These are phyloP conservation scores for Phytophthora pinifolia DNA, from an alignment of 352 stramenopile species.

Conservation along the genomic window DNA sequence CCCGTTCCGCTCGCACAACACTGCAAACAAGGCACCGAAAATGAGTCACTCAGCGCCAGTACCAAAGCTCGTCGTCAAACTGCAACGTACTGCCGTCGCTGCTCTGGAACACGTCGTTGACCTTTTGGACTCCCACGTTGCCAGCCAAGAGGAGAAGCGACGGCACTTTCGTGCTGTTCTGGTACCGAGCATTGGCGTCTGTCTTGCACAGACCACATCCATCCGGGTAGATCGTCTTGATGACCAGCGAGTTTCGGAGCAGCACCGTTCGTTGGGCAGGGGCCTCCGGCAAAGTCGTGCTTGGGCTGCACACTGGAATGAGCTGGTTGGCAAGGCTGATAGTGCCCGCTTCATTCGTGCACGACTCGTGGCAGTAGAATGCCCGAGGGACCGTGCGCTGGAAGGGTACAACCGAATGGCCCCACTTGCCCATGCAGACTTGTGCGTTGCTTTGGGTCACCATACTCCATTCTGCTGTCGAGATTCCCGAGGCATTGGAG, in stretches of 20 bases:
- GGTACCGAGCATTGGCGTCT: conserved; percentile 42
- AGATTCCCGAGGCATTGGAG: conserved; percentile 67
- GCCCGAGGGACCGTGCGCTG: conserved; percentile 42
- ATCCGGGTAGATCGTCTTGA: conserved; percentile 67
- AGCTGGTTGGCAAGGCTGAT: conserved; percentile 57
- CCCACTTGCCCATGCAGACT: conserved; percentile 77
- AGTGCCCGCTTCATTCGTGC: conserved; percentile 41
- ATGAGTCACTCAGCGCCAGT: conserved; percentile 1
- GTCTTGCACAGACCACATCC: conserved; percentile 63
- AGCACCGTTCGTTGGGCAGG: conserved; percentile 44
- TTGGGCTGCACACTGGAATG: conserved; percentile 60
- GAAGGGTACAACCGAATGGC: conserved; percentile 61
- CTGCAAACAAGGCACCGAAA: conserved; percentile 28
- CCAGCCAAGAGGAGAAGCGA: conserved; percentile 66
- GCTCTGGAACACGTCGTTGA: conserved; percentile 73
- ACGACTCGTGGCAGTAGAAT: conserved; percentile 63
- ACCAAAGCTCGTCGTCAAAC: not conserved
- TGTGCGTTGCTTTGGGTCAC: conserved; percentile 40
- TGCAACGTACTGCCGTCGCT: conserved; percentile 59
- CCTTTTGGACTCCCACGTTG: conserved; percentile 70
- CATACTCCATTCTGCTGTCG: conserved; percentile 79
- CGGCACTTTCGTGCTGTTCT: conserved; percentile 56
- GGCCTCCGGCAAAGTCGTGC: conserved; percentile 31
- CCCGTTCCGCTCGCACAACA: conserved; percentile 74
- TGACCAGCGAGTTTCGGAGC: conserved; percentile 45